Evolutionary conservation across 1,284 basidiomycete species (phyloP).

Genomic region (Fistulina hepatica): DNA sequence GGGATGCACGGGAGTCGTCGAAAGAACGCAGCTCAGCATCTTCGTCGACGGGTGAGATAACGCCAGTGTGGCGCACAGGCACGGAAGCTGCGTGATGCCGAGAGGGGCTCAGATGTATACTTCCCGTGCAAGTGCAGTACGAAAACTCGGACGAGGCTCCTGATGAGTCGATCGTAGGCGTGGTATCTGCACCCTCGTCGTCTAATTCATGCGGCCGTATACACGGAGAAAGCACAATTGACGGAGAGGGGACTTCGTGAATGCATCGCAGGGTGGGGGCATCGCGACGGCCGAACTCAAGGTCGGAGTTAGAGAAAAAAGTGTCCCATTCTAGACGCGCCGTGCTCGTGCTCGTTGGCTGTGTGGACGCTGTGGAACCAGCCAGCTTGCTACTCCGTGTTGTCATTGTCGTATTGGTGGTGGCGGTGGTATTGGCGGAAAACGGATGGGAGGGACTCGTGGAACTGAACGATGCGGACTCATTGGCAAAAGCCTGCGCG

Average conservation of each 20-base stretch:
- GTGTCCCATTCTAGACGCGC: slow-evolving; percentile 15
- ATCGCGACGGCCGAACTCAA: slow-evolving; percentile 7
- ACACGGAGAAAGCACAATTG: slow-evolving; percentile 33
- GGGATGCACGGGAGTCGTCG: slow-evolving; percentile 16
- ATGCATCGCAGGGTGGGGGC: slow-evolving; percentile 31
- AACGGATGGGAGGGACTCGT: slow-evolving; percentile 12
- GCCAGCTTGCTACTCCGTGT: too few species aligned
- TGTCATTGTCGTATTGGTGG: too few species aligned
- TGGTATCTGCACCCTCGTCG: too few species aligned
- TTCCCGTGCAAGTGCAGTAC: not conserved
- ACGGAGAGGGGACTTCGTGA: slow-evolving; percentile 30
- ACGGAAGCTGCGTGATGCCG: slow-evolving; percentile 8
- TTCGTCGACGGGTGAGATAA: slow-evolving; percentile 41
- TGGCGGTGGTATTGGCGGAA: too few species aligned
- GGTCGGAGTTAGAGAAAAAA: slow-evolving; percentile 15
- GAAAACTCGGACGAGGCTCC: not conserved
- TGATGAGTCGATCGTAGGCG: slow-evolving; percentile 9
- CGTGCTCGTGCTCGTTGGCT: slow-evolving; percentile 1
- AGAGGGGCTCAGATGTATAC: slow-evolving; percentile 1
- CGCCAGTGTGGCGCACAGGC: slow-evolving; percentile 39
- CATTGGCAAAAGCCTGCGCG: too few species aligned
- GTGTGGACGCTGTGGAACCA: too few species aligned
- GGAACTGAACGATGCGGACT: too few species aligned
- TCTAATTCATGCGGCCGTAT: too few species aligned
- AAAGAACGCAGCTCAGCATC: slow-evolving; percentile 38